Conservation (phyloP, 768 basidiomycete genomes). For the Artomyces pyxidatus region DNA sequence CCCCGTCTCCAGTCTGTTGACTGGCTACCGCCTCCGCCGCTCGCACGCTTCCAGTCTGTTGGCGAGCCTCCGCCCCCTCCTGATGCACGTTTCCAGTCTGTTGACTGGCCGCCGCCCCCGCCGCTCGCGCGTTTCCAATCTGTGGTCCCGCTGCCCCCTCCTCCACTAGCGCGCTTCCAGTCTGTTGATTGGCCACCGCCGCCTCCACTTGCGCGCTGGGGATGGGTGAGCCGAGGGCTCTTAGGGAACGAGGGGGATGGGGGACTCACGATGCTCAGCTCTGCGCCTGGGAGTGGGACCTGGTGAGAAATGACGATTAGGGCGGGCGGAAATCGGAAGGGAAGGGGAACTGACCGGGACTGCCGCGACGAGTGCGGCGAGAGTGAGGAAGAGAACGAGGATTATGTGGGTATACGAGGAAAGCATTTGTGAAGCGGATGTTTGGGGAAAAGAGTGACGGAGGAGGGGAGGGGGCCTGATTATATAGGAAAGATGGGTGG, state of each 20-base stretch:
- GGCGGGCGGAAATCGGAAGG: not conserved
- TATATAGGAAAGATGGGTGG: conserved; percentile 1
- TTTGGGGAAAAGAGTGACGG: not conserved
- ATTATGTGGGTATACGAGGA: conserved; percentile 4
- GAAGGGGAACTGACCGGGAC: conserved; percentile 14
- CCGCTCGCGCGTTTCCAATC: conserved; percentile 9
- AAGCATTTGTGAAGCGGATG: conserved; percentile 14
- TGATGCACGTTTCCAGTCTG: conserved; percentile 21
- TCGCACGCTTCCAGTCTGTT: conserved; percentile 1
- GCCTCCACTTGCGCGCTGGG: too few relatives aligned
- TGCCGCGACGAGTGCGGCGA: conserved; percentile 18
- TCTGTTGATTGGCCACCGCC: not conserved
- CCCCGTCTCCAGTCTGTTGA: not conserved
- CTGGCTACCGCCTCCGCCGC: not conserved
- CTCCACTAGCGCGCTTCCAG: not conserved
- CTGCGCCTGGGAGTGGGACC: not conserved
- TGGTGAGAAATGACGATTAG: not conserved
- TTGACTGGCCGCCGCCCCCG: conserved; percentile 4
- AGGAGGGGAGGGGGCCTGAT: not conserved
- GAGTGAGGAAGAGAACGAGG: conserved; percentile 17
- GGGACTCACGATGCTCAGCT: not conserved
- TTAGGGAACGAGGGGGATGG: not conserved
- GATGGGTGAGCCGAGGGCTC: too few relatives aligned
- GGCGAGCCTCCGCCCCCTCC: conserved; percentile 12
- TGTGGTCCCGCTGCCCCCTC: not conserved